phyloP scores from a whole-genome alignment of 2,329 filamentous ascomycete genomes.

The Xenosphaeropsis pyriputrescens region DNA sequence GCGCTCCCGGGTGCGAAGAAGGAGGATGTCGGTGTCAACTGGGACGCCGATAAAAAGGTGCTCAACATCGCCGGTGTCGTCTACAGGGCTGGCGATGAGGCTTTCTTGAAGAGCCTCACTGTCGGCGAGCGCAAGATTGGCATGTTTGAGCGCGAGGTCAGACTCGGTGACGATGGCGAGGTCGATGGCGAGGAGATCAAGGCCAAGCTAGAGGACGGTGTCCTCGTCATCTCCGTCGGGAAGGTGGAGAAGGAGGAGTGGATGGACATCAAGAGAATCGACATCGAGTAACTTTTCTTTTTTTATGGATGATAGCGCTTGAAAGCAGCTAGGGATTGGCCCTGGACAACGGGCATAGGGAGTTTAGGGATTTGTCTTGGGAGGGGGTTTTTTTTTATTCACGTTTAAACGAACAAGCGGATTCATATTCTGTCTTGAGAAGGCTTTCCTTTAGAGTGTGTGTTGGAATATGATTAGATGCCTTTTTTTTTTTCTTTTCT shows the following conservation, averaged over 20 bases:
- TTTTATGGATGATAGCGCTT: no score
- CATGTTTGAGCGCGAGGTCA: constrained; percentile 57
- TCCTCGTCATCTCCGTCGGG: constrained; percentile 63
- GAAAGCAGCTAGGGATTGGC: no score
- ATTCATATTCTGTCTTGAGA: no score
- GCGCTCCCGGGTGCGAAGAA: constrained; percentile 69
- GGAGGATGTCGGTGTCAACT: constrained; percentile 63
- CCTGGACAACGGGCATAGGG: no score
- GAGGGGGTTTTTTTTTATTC: no score
- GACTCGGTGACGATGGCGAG: constrained; percentile 35
- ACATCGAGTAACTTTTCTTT: constrained; percentile 26
- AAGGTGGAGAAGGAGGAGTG: constrained; percentile 54
- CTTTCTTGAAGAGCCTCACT: constrained; percentile 47
- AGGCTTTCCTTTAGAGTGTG: no score
- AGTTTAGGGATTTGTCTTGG: no score
- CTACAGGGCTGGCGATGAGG: constrained; percentile 55
- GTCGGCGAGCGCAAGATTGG: constrained; percentile 55
- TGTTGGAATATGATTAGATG: no score
- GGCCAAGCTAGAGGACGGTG: constrained; percentile 66
- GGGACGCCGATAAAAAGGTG: constrained; percentile 51
- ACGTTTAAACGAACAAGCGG: no score
- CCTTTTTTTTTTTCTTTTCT: neutral
- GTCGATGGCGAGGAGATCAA: constrained; percentile 54
- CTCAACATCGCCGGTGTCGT: constrained; percentile 60
- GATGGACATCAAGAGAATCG: constrained; percentile 46